Evolutionary conservation across 495 filamentous ascomycete genomes (phyloP), one percentile per base, ranked within the genome.

Genomic region (Friedmanniomyces simplex): DNA sequence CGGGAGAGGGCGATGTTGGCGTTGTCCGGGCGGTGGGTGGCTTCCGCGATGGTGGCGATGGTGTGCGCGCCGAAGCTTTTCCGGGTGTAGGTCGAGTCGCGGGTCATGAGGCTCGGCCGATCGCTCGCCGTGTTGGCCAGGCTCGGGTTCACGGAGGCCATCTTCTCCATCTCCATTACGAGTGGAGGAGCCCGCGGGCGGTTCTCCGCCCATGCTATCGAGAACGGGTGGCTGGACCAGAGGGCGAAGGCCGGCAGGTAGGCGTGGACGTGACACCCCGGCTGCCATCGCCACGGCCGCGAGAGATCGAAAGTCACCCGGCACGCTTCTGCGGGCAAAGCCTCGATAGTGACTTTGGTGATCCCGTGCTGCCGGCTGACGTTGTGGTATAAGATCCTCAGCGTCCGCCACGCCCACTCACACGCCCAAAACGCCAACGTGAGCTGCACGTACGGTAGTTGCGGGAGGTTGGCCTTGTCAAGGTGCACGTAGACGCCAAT

Each of bases 191-290:
- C 34, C 22, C 52, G 25, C 1, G 60, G 30, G 25, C 37, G 6
- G 32, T 53, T 62, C 46, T 66, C 64, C 28, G 67, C 69, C 79
- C 79, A 82, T 6, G 79, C 79, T 24, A 81, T 72, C 0, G 77
- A 79, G 62, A 82, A 82, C 0, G 79, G 79, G 61, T 82, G 79
- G 18, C 76, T 79, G 0, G 77, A 76, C 74, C 73, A 79, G 16
- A 77, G 65, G 0, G 73, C 71, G 20, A 81, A 46, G 5, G 65
- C 68, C 0, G 79, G 79, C 42, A 82, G 67, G 64, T 82, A 82
- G 1, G 79, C 70, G 62, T 81, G 79, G 57, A 79, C 77, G 65
- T 81, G 76, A 60, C 76, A 77, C 14, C 79, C 79, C 0, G 79
- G 71, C 2, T 66, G 68, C 64, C 76, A 76, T 13, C 59, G 67